Evolutionary conservation across 148 eudicot genomes (phyloP).

Genomic region (Vaccinium corymbosum): DNA sequence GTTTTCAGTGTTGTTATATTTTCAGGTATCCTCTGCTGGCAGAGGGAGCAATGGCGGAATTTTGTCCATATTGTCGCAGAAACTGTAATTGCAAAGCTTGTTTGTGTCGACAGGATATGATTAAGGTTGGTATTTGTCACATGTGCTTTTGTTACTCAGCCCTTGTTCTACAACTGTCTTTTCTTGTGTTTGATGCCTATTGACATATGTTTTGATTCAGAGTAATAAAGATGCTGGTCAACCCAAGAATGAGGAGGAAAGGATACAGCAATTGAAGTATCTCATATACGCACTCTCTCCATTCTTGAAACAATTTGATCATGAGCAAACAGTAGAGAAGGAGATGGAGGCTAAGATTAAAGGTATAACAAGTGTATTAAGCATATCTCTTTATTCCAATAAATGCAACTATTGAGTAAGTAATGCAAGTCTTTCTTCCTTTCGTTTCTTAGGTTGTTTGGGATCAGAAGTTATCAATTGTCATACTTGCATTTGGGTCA

Average conservation of each 20-base stretch:
- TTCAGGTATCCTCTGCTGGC: constrained; percentile 56
- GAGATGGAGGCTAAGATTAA: constrained; percentile 58
- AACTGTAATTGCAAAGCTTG: constrained; percentile 70
- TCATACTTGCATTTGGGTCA: not conserved
- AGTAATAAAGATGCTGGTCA: constrained; percentile 11
- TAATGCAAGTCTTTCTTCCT: not conserved
- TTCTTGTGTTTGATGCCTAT: not conserved
- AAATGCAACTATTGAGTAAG: not conserved
- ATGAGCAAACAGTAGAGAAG: constrained; percentile 53
- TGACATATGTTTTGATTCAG: constrained; percentile 12
- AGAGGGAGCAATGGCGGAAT: constrained; percentile 44
- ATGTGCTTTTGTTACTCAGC: not conserved
- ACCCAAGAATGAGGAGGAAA: constrained; percentile 26
- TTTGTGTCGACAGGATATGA: constrained; percentile 36
- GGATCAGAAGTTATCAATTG: not conserved
- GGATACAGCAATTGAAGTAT: constrained; percentile 30
- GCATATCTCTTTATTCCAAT: not conserved
- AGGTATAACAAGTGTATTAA: constrained; percentile 30
- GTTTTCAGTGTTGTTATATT: not conserved
- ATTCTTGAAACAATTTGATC: constrained; percentile 43
- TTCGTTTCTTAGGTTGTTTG: not conserved
- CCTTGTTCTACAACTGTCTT: not conserved
- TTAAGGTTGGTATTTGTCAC: constrained; percentile 21
- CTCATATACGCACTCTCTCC: constrained; percentile 40
- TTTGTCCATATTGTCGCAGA: constrained; percentile 52